Evolutionary conservation across 306 rosid genomes (phyloP), one percentile per base, ranked within the genome.

Genomic region (Glycine tomentella): DNA sequence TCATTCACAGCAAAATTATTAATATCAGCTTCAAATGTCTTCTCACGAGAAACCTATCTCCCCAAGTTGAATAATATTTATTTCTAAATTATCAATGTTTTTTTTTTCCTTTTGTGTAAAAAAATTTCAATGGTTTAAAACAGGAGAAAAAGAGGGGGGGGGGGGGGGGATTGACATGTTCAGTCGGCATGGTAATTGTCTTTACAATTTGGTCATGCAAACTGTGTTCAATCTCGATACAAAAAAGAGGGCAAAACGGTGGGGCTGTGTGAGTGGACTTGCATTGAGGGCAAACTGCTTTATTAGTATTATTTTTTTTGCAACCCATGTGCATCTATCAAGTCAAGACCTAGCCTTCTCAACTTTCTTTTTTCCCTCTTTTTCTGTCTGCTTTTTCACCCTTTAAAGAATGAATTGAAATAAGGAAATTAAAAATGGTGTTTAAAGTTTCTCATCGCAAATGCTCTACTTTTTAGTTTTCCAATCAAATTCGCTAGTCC

Each of bases 281-380:
- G 14, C 10, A 31, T 14, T 25, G 50, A 51, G 80, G 59, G 42
- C 69, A 53, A 66, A 55, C 8, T 42, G 69, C 69, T 81, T 65
- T 73, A 65, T 74, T 44, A 62, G 67, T 45, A 69, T 82, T 66
- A 61, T 67, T 55, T 57, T 40, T 74, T 61, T 36, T 0, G 76
- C 66, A 44, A 33, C 50, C 86, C 87, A 79, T 79, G 69, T 68
- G 80, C 87, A 84, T 50, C 67, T 73, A 53, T 77, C 83, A 72
- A 77, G 10, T 34, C 48, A 49, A 25, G 59, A 61, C 77, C n/a
- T 31, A 48, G 31, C 64, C 59, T 53, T 82, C 70, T 14, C 56
- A 42, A 36, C 66, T 75, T 76, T 67, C 17, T 16, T 51, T 77
- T 45, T 9, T 4, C 13, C 13, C 45, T 75, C 11, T 14, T 17